Percentiles rank a stretch among this genome's conserved stretches.
phyloP scores from a whole-genome alignment of 345 rosid genomes.

The Populus euphratica region DNA sequence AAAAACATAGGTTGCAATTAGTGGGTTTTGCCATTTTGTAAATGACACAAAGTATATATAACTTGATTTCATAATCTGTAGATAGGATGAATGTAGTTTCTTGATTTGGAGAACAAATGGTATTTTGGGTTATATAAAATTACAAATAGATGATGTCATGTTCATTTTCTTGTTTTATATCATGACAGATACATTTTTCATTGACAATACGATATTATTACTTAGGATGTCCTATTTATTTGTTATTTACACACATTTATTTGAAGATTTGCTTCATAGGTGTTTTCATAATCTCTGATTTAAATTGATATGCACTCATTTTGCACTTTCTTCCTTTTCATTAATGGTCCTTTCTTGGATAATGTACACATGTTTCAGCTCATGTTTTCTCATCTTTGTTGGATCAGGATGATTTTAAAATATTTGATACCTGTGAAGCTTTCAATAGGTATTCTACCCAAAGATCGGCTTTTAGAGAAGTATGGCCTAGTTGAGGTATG shows the following conservation, averaged over 20 bases:
- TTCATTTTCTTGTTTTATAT: too few species aligned
- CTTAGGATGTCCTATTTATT: not conserved
- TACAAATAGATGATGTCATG: not conserved
- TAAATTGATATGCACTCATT: not conserved
- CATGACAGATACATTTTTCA: not conserved
- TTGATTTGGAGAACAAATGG: not conserved
- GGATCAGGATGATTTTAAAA: constrained; percentile 83
- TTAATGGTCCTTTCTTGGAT: not conserved
- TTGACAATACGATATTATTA: too few species aligned
- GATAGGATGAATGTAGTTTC: not conserved
- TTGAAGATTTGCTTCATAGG: not conserved
- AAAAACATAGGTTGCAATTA: too few species aligned
- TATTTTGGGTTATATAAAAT: not conserved
- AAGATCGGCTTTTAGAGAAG: constrained; percentile 55
- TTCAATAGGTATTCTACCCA: constrained; percentile 78
- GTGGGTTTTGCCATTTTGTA: too few species aligned
- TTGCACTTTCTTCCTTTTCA: not conserved
- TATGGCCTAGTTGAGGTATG: constrained; percentile 76
- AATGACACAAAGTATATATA: too few species aligned
- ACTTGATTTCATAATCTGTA: not conserved
- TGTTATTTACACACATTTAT: not conserved
- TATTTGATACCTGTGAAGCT: constrained; percentile 95
- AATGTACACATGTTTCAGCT: not conserved
- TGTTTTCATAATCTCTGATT: not conserved
- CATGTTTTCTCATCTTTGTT: constrained; percentile 12